Evolutionary conservation across 202 grass and related monocot genomes (phyloP).

Genomic region (Dendrocalamus latiflorus): DNA sequence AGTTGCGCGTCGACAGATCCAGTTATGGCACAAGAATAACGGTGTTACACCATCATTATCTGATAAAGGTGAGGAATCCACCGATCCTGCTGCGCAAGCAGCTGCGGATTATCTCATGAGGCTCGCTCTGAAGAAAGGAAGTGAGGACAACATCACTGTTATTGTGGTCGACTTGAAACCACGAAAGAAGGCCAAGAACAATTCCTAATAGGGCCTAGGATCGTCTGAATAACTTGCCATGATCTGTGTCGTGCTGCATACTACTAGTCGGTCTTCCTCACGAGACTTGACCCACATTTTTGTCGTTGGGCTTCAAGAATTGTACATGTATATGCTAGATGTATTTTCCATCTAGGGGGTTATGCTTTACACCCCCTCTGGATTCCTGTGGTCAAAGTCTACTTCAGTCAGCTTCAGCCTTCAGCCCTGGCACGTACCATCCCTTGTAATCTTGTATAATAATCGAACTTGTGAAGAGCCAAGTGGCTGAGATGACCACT

Average conservation of each 20-base stretch:
- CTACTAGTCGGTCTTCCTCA: slow-evolving; percentile 19
- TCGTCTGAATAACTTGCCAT: slow-evolving; percentile 8
- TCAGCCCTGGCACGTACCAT: slow-evolving; percentile 18
- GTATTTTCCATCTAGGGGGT: slow-evolving; percentile 22
- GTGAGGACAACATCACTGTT: slow-evolving; percentile 71
- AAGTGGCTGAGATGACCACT: slow-evolving; percentile 21
- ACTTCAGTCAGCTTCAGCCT: not conserved
- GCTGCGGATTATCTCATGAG: slow-evolving; percentile 62
- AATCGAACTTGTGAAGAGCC: slow-evolving; percentile 26
- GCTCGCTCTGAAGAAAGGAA: slow-evolving; percentile 73
- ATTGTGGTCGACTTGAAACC: slow-evolving; percentile 81
- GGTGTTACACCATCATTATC: slow-evolving; percentile 3
- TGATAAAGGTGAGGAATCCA: slow-evolving; percentile 27
- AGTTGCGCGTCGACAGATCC: slow-evolving; percentile 61
- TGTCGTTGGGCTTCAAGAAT: slow-evolving; percentile 52
- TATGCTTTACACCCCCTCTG: slow-evolving; percentile 7
- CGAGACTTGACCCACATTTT: slow-evolving; percentile 43
- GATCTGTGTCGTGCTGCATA: not conserved
- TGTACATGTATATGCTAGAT: slow-evolving; percentile 57
- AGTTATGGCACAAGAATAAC: slow-evolving; percentile 85
- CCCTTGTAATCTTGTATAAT: slow-evolving; percentile 6
- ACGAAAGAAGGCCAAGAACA: slow-evolving; percentile 61
- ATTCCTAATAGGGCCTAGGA: slow-evolving; percentile 29
- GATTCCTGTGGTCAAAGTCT: not conserved
- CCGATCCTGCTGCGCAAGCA: slow-evolving; percentile 72